Base-by-base conservation (phyloP, 2,329 filamentous ascomycete species). In the Escovopsis sp. region DNA sequence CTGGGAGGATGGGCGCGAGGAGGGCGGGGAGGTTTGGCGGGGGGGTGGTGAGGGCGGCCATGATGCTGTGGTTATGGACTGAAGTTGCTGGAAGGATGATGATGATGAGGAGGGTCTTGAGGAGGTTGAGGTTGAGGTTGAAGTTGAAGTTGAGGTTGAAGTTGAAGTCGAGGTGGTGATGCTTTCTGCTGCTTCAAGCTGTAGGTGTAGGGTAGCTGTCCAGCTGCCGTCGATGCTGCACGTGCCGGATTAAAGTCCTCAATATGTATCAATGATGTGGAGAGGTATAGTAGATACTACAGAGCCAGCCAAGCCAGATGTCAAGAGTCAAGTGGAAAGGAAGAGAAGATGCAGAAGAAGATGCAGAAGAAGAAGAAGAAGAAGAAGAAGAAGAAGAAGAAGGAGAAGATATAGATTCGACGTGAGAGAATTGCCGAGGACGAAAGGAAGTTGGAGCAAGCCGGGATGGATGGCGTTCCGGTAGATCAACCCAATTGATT, bases 1-100 rank as follows among this genome's bases (percentile, higher is more conserved):
- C 69, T 8, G 74, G 71, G 37, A 82, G 65, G 43, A 81, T 63
- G 38, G 73, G 71, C 12, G 68, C 65, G 29, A 81, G 57, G 27
- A 76, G 62, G 36, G 47, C 45, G 42, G 66, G 58, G 43, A 67
- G 53, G 53, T 71, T 63, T 33, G 72, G 71, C 39, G 65, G 57
- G 41, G 56, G 47, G 47, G 72, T 38, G 12, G 25, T 53, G 42
- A 51, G 47, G 20, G 51, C 46, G 35, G 52, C 43, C 56, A 60
- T 60, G 44, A 31, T 48, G 50, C 41, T 42, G 37, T 35, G 36
- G 37, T 37, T 15, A 40, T 30, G 32, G 33, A 15, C 2, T 11
- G n/a, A 7, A 38, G n/a, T 16, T 27, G 12, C 14, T 12, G 35
- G 20, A 20, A 2, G 20, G 6, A 20, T 4, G 4, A 20, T 4